These are phyloP conservation scores for Ascochyta rabiei DNA, from an alignment of 2,329 filamentous ascomycete species.

Conservation along the genomic window DNA sequence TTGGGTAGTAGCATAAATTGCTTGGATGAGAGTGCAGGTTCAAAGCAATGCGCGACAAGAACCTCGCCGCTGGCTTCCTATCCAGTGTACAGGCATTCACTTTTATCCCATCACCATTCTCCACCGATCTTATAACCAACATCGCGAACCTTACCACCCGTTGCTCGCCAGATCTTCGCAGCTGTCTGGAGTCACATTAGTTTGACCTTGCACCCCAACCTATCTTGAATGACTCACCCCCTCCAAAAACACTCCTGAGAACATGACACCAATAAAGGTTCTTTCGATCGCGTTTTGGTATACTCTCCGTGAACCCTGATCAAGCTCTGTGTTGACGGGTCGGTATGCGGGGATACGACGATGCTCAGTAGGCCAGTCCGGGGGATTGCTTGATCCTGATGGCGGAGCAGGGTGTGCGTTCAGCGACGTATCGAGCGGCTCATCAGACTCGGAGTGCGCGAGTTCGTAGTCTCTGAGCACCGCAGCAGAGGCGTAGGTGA, in stretches of 20 bases:
- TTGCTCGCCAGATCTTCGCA: conserved; percentile 58
- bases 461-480: conserved; percentile 56
- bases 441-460: conserved; percentile 47
- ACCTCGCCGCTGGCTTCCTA: neutral
- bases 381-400: conserved; percentile 32
- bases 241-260: conserved; percentile 55
- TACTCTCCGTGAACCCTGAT: conserved; percentile 51
- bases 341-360: conserved; percentile 56
- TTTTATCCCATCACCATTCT: conserved; percentile 50
- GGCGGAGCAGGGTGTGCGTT: conserved; percentile 39
- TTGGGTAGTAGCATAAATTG: too few relatives aligned
- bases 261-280: conserved; percentile 59
- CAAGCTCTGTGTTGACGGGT: conserved; percentile 53
- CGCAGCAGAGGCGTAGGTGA: conserved; percentile 44
- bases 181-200: conserved; percentile 38
- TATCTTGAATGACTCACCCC: conserved; percentile 43
- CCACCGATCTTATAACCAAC: conserved; percentile 61
- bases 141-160: conserved; percentile 57
- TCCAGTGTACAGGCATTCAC: neutral
- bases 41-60: neutral
- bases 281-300: conserved; percentile 54
- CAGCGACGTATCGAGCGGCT: conserved; percentile 29
- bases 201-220: neutral
- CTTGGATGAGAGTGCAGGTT: neutral
- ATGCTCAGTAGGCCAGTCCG: conserved; percentile 56